A percentile compares a stretch with the other conserved stretches of the same genome.
These are phyloP conservation scores for Linnemannia elongata DNA, from an alignment of 192 early-diverging fungal species.

Conservation along the genomic window DNA sequence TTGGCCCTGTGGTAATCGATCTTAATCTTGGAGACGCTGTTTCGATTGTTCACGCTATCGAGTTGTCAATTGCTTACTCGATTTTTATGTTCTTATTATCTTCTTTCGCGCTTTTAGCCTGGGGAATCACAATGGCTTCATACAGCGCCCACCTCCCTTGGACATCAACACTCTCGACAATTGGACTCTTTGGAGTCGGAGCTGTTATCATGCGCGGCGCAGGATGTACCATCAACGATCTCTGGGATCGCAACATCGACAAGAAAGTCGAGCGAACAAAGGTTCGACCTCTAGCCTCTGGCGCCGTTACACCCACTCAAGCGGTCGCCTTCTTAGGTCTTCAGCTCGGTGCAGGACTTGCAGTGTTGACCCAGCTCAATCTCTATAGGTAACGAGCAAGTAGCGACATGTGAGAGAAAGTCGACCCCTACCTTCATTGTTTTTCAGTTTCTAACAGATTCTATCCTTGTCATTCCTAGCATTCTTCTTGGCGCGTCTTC, in stretches of 20 bases:
- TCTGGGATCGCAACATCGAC: conserved; percentile 96
- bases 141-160: conserved; percentile 67
- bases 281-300: conserved; percentile 86
- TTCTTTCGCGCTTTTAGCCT: conserved; percentile 60
- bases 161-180: conserved; percentile 69
- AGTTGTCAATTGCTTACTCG: conserved; percentile 6
- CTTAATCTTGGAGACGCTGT: not conserved
- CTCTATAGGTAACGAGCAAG: conserved; percentile 74
- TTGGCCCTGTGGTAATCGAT: conserved; percentile 86
- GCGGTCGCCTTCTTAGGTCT: conserved; percentile 84
- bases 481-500: conserved; percentile 88
- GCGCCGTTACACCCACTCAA: conserved; percentile 71
- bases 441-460: not conserved
- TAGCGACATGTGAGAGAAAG: not conserved
- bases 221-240: conserved; percentile 97
- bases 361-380: conserved; percentile 91
- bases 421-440: too few relatives aligned
- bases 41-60: not conserved
- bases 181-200: conserved; percentile 87
- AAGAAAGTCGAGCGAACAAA: conserved; percentile 87
- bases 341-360: conserved; percentile 86
- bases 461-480: conserved; percentile 41
- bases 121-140: conserved; percentile 82
- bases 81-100: conserved; percentile 7
- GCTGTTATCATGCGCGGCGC: conserved; percentile 95